phyloP scores from a whole-genome alignment of 371 early-diverging fungal species.

The Batkoa obscura region DNA sequence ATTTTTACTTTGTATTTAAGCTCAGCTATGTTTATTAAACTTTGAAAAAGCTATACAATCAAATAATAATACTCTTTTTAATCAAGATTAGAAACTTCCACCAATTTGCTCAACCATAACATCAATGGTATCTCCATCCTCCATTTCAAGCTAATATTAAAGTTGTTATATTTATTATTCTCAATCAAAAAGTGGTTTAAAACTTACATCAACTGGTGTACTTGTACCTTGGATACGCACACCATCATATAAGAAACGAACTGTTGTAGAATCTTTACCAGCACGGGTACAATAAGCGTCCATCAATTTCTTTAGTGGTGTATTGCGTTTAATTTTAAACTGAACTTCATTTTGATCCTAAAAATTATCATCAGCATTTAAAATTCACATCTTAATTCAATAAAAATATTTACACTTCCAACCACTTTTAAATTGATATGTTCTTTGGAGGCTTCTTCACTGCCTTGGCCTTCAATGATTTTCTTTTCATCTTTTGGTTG shows the following conservation, averaged over 20 bases:
- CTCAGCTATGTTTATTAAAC: too few relatives aligned
- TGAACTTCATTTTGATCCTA: slow-evolving; percentile 62
- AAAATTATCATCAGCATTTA: neutral
- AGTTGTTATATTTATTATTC: neutral
- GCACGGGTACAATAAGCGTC: slow-evolving; percentile 70
- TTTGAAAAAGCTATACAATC: too few relatives aligned
- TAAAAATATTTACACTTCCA: too few relatives aligned
- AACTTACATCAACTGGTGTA: slow-evolving; percentile 61
- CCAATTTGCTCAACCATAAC: slow-evolving; percentile 86
- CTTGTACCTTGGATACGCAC: slow-evolving; percentile 48
- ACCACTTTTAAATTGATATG: too few relatives aligned
- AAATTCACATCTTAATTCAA: too few relatives aligned
- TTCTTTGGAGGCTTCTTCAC: too few relatives aligned
- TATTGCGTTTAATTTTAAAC: slow-evolving; percentile 85
- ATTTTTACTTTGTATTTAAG: too few relatives aligned
- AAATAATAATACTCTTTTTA: too few relatives aligned
- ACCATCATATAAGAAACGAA: slow-evolving; percentile 81
- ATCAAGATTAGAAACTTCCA: slow-evolving; percentile 15
- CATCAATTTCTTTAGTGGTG: slow-evolving; percentile 79
- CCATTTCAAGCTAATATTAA: slow-evolving; percentile 66
- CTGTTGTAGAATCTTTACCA: slow-evolving; percentile 47
- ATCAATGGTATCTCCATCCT: slow-evolving; percentile 85
- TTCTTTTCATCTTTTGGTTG: too few relatives aligned
- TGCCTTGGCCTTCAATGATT: too few relatives aligned
- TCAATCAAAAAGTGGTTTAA: neutral